Evolutionary conservation across 306 rosid species (phyloP).

Genomic region (Gynostemma pentaphyllum): DNA sequence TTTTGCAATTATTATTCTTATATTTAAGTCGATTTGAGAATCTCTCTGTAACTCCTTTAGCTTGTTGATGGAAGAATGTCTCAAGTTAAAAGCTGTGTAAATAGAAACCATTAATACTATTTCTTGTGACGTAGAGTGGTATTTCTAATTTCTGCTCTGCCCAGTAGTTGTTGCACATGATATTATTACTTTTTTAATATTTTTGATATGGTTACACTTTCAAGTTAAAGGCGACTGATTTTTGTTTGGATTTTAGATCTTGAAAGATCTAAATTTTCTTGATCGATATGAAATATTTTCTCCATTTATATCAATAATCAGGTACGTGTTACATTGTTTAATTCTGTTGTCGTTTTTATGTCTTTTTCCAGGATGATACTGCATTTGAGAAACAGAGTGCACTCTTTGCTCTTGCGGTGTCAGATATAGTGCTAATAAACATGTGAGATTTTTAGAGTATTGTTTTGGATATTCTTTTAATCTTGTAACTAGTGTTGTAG

Average conservation of each 20-base stretch:
- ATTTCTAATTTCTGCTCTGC: neutral
- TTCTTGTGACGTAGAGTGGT: neutral
- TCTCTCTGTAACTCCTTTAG: neutral
- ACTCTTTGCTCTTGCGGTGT: slow-evolving; percentile 96
- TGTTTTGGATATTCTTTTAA: neutral
- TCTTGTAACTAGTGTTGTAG: slow-evolving; percentile 7
- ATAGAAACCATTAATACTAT: too few relatives aligned
- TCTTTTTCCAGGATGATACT: slow-evolving; percentile 70
- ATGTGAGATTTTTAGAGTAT: slow-evolving; percentile 39
- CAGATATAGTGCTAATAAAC: slow-evolving; percentile 93
- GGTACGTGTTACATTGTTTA: neutral
- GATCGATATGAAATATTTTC: neutral
- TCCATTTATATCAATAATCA: neutral
- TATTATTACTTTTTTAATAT: neutral
- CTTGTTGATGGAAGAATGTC: neutral
- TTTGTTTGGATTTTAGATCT: neutral
- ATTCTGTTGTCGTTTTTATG: slow-evolving; percentile 15
- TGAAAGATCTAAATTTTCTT: neutral
- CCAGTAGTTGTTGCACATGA: neutral
- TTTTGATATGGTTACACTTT: too few relatives aligned
- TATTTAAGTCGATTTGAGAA: neutral
- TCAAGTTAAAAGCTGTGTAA: neutral
- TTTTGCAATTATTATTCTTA: neutral
- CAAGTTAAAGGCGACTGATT: neutral
- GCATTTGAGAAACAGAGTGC: slow-evolving; percentile 99